Evolutionary conservation across 768 basidiomycete genomes (phyloP), one percentile per base, ranked within the genome.

Genomic region (Amanita thiersii): DNA sequence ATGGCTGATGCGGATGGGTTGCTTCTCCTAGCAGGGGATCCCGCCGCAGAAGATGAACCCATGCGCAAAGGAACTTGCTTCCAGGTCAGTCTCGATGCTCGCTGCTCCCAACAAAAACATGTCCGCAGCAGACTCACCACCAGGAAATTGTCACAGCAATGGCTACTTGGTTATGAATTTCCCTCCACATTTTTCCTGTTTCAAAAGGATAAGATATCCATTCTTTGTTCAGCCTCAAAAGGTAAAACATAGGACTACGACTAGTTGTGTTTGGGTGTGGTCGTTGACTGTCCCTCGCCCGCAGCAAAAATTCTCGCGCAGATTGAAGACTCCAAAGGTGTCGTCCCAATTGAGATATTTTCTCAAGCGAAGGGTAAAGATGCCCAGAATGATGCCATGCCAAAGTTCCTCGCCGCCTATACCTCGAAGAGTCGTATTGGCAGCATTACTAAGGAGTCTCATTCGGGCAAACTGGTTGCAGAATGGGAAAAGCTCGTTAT

Each of bases 161-260:
- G 92, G 88, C 70, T 99, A 12, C 74, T 98, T 28, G 94, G 93
- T 10, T 98, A 92, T 60, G 94, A 99, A 61, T 98, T 98, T 56
- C 96, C 94, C 2, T 90, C 91, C 0, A 97, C 94, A 0, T 68
- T 97, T 20, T 72, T 93, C 44, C 66, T 97, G 14, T 86, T 98
- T 53, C 73, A 81, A 44, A 83, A 83, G 53, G 69, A 81, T 40
- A 85, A 76, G 54, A 63, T 98, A 14, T 67, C 68, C 24, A 82
- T 97, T 29, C 64, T 96, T 19, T 92, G 88, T 48, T 93, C 90
- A 17, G 74, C 86, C 1, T 86, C 82, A 14, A 94, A 97, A 76
- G 86, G 92, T 90, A 39, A 19, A n/a, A n/a, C n/a, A n/a, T n/a
- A n/a, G n/a, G n/a, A n/a, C n/a, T n/a, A n/a, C n/a, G n/a, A 41